Conservation (phyloP, 1,284 basidiomycete genomes). For the Leucocoprinus gongylophorus region DNA sequence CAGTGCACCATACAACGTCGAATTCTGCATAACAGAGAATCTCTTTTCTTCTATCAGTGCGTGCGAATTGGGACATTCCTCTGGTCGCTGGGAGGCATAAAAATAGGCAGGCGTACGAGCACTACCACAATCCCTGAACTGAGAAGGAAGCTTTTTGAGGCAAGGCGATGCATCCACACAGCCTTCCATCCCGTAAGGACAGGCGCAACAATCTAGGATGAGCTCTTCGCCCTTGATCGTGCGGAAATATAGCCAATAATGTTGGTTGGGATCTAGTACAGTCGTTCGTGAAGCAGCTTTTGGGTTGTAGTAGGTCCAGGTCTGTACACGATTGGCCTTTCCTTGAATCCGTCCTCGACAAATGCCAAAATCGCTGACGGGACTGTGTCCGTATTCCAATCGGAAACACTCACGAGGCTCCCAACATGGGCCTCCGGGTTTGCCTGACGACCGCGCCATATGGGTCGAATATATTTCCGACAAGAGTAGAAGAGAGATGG, state of each 20-base stretch:
- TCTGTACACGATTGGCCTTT: constrained; percentile 27
- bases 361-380: constrained; percentile 40
- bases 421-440: not conserved
- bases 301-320: constrained; percentile 27
- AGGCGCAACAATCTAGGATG: constrained; percentile 34
- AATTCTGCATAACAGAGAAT: constrained; percentile 12
- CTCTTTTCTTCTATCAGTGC: constrained; percentile 5
- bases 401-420: constrained; percentile 19
- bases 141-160: not conserved
- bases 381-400: constrained; percentile 30
- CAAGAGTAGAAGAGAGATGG: not conserved
- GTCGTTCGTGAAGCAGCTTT: constrained; percentile 19
- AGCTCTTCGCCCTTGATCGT: constrained; percentile 35
- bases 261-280: constrained; percentile 37
- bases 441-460: not conserved
- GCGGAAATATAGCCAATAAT: constrained; percentile 43
- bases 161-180: constrained; percentile 18
- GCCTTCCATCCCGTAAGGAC: constrained; percentile 34
- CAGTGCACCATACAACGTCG: not conserved
- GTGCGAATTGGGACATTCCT: not conserved
- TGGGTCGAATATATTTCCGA: constrained; percentile 7
- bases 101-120: constrained; percentile 20
- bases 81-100: not conserved
- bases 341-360: constrained; percentile 24
- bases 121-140: constrained; percentile 2